Base-by-base conservation (phyloP, 2,329 filamentous ascomycete genomes). In the Amauroascus niger region DNA sequence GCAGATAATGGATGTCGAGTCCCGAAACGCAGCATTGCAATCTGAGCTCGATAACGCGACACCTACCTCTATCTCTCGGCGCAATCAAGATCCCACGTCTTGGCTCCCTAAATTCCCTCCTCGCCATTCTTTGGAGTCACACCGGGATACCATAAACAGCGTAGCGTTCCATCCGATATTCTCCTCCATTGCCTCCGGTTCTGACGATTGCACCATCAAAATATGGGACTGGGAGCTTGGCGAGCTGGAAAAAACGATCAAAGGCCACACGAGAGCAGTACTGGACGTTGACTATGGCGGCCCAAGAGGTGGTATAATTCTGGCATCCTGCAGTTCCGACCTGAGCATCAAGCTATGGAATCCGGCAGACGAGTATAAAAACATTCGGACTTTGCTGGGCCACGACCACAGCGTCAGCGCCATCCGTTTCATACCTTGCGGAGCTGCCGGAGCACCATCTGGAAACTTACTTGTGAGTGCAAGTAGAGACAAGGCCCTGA, bases 191-290 rank as follows among this genome's bases (percentile, higher is more conserved):
- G 91, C 90, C 8, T 93, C 88, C 0, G 90, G 87, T 14, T 94
- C 89, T 7, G 90, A 95, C 67, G 91, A 96, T 69, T 87, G 82
- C 52, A 95, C 87, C 6, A 95, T 97, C 68, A 96, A 96, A 65
- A 90, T 96, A 53, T 96, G 90, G 90, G 90, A 96, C 65, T 96
- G 89, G 86, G 90, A 96, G 64, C 73, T 94, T 22, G 91, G 91
- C 46, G 90, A 96, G 69, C 76, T 95, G 3, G 90, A 96, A 68
- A 77, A 85, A 58, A 96, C 90, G 0, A 79, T 96, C 54, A 96
- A 96, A 67, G 89, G 88, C 1, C 91, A 96, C 65, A 96, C 89
- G 3, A 89, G 87, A 65, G 82, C 88, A 2, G 88, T 96, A 0
- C 73, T 93, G 26, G 89, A 95, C 65, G 81, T 95, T 33, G 90